Conservation (phyloP, 2,329 filamentous ascomycete genomes). For the Xylariaceae sp. region DNA sequence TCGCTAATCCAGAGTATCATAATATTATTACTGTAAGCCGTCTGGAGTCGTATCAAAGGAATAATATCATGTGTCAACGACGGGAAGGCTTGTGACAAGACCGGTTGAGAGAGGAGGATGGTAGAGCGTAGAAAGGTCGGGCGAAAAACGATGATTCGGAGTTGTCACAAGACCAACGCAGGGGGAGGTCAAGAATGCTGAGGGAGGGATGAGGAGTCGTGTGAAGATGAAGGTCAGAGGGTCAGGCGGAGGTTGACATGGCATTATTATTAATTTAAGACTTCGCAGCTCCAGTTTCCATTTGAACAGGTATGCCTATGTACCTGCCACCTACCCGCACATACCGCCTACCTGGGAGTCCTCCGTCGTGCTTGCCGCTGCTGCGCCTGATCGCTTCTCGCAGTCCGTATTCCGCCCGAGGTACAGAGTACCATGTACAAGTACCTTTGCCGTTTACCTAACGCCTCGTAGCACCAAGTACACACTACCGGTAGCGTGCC, state of each 20-base stretch:
- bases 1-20: background rate
- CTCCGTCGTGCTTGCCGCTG: background rate
- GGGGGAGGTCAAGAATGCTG: background rate
- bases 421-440: background rate
- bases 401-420: background rate
- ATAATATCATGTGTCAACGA: background rate
- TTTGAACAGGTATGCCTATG: background rate
- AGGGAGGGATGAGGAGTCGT: constrained; percentile 2
- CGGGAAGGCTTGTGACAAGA: background rate
- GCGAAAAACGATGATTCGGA: background rate
- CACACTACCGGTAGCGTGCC: no score
- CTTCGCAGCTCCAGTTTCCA: no score
- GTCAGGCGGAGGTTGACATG: constrained; percentile 11
- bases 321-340: no score
- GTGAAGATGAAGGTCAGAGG: constrained; percentile 5
- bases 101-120: background rate
- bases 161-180: constrained; percentile 7
- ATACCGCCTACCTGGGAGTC: background rate
- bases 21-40: background rate
- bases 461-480: no score
- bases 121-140: background rate
- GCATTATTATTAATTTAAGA: constrained; percentile 5
- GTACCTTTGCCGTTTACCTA: no score
- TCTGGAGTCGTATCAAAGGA: background rate
- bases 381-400: background rate